Conservation (phyloP, 495 filamentous ascomycete genomes). For the Stereocaulon alpinum region DNA sequence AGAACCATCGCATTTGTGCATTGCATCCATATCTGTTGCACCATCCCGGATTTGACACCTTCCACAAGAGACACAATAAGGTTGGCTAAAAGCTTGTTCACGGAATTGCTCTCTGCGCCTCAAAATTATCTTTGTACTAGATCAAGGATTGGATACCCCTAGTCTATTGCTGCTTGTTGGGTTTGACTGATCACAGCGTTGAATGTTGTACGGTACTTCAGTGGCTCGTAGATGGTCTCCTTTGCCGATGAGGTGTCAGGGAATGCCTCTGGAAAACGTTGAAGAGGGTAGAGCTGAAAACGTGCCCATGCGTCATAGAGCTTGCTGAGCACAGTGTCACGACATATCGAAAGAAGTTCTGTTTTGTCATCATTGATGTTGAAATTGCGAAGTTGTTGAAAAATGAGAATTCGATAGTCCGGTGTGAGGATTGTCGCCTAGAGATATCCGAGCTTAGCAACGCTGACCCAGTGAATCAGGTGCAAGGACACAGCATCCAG, state of each 20-base stretch:
- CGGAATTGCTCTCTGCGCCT: neutral
- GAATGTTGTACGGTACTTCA: conserved; percentile 4
- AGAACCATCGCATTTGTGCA: conserved; percentile 9
- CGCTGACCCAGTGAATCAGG: neutral
- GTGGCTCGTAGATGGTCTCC: neutral
- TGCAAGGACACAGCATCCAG: neutral
- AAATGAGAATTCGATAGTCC: neutral
- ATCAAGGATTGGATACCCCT: neutral
- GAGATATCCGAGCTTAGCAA: neutral
- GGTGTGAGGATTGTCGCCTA: neutral
- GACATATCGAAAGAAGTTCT: neutral
- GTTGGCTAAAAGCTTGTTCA: neutral
- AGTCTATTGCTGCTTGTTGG: neutral
- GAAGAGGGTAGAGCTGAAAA: neutral
- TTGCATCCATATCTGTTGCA: neutral
- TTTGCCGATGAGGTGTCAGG: neutral
- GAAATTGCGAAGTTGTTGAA: neutral
- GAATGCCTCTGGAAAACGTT: neutral
- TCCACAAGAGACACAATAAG: conserved; percentile 6
- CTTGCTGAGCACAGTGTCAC: neutral
- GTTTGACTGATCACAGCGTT: neutral
- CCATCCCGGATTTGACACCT: conserved; percentile 1
- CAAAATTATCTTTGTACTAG: neutral
- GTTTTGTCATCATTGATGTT: neutral
- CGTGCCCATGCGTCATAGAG: neutral